Base-by-base conservation (phyloP, 2,329 filamentous ascomycete species). In the Septoria linicola region DNA sequence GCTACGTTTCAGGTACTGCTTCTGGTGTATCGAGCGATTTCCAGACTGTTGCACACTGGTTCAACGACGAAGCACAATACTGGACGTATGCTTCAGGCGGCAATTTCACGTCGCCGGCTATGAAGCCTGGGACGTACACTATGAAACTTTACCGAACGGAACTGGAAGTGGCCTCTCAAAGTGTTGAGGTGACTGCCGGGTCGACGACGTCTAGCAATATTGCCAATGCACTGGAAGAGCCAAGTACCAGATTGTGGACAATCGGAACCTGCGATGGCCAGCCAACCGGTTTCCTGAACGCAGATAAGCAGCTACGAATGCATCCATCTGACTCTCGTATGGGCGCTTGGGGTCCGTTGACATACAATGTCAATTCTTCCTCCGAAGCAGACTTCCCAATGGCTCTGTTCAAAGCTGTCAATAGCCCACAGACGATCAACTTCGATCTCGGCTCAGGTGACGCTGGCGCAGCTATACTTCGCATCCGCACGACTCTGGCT, bases 111-210 rank as follows among this genome's bases (percentile, higher is more conserved):
- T 84, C 82, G 0, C 83, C 83, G 0, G 70, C 76, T 49, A 86
- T 87, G 83, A 83, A 82, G 61, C 80, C 82, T 0, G 83, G 83
- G 23, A 83, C 79, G 0, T 86, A 86, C 69, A 84, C 80, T n/a
- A 83, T 84, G 76, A 77, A 83, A 3, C 75, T 86, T 31, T 84
- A 83, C 67, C 80, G 81, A 58, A 76, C 72, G 14, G 81, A 84
- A 64, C 77, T 77, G 62, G 72, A 76, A 54, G 78, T 83, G 7
- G 79, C 77, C 3, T 73, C 73, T 2, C 68, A 71, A 19, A 72
- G 68, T 4, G 76, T 80, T 13, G 71, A 68, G 0, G 79, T 84
- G 34, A 71, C 70, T 1, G 76, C 77, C 1, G 80, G 80, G 3
- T 66, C 67, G 25, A 73, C 73, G 1, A 73, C 73, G 0, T 75